Evolutionary conservation across 2,329 filamentous ascomycete species (phyloP).

Genomic region (Fusarium verticillioides): DNA sequence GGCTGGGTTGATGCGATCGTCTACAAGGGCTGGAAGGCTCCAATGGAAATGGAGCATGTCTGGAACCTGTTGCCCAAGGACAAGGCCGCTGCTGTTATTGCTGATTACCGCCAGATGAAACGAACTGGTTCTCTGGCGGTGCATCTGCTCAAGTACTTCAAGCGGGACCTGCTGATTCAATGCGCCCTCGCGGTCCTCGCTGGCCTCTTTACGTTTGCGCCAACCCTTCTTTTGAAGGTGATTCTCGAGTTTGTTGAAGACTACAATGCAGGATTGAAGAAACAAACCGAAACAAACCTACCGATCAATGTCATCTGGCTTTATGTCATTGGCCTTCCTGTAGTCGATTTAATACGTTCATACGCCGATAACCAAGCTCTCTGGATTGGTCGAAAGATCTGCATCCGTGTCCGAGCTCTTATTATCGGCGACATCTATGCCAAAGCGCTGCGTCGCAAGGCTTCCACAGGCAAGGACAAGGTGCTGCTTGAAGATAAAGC

Average conservation of each 20-base stretch:
- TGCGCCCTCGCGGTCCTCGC: conserved; percentile 82
- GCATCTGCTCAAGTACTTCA: conserved; percentile 89
- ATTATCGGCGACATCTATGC: conserved; percentile 98
- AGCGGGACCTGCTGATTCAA: conserved; percentile 78
- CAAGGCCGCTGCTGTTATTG: conserved; percentile 83
- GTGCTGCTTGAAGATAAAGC: conserved; percentile 68
- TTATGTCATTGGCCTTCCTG: conserved; percentile 89
- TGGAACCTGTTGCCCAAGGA: conserved; percentile 93
- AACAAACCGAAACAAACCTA: conserved; percentile 59
- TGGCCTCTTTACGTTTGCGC: conserved; percentile 88
- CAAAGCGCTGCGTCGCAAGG: conserved; percentile 92
- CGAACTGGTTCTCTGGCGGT: conserved; percentile 82
- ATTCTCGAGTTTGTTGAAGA: conserved; percentile 96
- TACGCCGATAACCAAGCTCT: conserved; percentile 86
- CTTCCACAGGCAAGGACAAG: conserved; percentile 80
- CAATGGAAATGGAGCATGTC: conserved; percentile 84
- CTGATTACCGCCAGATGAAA: conserved; percentile 85
- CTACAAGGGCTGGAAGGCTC: conserved; percentile 86
- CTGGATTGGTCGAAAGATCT: conserved; percentile 94
- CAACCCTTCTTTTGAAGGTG: conserved; percentile 88
- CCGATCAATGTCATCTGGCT: conserved; percentile 94
- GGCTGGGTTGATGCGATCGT: conserved; percentile 91
- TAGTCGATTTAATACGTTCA: conserved; percentile 84
- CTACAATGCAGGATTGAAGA: conserved; percentile 67
- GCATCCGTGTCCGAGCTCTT: conserved; percentile 91